A percentile compares a stretch with the other conserved stretches of the same genome.
phyloP scores from a whole-genome alignment of 805 yeast species.

The Metschnikowia koreensis region DNA sequence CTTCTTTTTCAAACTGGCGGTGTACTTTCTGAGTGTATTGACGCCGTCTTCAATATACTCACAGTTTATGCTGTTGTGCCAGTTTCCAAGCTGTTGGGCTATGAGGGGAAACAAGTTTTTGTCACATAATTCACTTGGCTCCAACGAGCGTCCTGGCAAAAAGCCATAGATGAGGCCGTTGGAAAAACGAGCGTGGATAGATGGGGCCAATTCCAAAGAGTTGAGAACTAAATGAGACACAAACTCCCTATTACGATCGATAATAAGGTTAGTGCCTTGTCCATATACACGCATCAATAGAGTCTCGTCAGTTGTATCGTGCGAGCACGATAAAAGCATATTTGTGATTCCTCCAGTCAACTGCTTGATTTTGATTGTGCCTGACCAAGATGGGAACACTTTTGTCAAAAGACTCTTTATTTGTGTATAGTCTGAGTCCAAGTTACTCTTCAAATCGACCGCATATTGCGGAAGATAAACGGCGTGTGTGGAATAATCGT shows the following conservation, averaged over 20 bases:
- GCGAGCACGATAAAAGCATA: slow-evolving; percentile 51
- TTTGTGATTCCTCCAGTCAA: slow-evolving; percentile 66
- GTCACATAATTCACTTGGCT: slow-evolving; percentile 51
- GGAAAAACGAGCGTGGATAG: slow-evolving; percentile 62
- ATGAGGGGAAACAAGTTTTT: slow-evolving; percentile 52
- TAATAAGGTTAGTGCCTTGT: slow-evolving; percentile 66
- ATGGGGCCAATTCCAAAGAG: slow-evolving; percentile 62
- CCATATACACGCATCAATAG: slow-evolving; percentile 72
- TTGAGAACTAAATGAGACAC: slow-evolving; percentile 65
- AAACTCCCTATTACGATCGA: slow-evolving; percentile 72
- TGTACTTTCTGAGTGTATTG: slow-evolving; percentile 33
- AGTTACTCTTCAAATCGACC: slow-evolving; percentile 38
- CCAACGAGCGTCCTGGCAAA: slow-evolving; percentile 60
- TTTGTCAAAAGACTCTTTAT: slow-evolving; percentile 38
- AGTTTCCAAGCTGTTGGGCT: slow-evolving; percentile 65
- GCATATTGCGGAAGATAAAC: slow-evolving; percentile 47
- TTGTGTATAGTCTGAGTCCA: slow-evolving; percentile 33
- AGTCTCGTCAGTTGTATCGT: slow-evolving; percentile 26
- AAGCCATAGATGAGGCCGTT: slow-evolving; percentile 75
- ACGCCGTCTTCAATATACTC: slow-evolving; percentile 49
- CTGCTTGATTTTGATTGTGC: slow-evolving; percentile 37
- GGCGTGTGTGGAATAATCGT: slow-evolving; percentile 44
- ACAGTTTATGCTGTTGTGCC: slow-evolving; percentile 56
- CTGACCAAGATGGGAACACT: slow-evolving; percentile 47
- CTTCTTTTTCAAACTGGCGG: slow-evolving; percentile 19